Percentiles rank a stretch among this genome's conserved stretches.
These are phyloP conservation scores for Penicillium longicatenatum DNA, from an alignment of 495 filamentous ascomycete species.

Conservation along the genomic window DNA sequence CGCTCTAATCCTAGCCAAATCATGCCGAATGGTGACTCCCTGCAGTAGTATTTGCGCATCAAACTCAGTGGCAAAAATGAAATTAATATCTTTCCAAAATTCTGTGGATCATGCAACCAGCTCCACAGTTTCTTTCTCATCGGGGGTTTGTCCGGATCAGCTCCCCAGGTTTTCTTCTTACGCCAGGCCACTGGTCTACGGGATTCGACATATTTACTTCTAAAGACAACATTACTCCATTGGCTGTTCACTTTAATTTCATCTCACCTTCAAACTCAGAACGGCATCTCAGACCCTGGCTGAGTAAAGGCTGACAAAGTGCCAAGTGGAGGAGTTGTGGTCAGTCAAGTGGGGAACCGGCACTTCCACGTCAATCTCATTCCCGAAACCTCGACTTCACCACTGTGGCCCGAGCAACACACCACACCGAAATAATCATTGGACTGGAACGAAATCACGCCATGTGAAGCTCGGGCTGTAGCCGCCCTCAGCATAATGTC, in stretches of 20 bases:
- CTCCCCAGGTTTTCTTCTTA: constrained; percentile 1
- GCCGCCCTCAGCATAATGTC: constrained; percentile 15
- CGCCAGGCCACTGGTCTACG: too few species aligned
- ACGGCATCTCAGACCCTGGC: constrained; percentile 6
- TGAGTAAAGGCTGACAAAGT: constrained; percentile 33
- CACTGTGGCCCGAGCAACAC: not conserved
- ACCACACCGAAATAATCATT: not conserved
- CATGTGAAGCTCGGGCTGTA: constrained; percentile 5
- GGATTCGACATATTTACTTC: too few species aligned
- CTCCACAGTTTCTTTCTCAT: constrained; percentile 4
- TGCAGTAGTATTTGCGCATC: not conserved
- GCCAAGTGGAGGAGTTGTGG: constrained; percentile 18
- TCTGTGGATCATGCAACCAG: not conserved
- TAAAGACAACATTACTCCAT: not conserved
- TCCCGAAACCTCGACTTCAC: constrained; percentile 20
- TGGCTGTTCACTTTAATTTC: not conserved
- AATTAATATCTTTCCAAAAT: not conserved
- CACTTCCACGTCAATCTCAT: constrained; percentile 20
- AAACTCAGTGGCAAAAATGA: not conserved
- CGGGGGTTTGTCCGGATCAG: constrained; percentile 3
- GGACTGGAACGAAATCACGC: not conserved
- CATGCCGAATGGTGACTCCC: not conserved
- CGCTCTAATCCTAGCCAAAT: not conserved
- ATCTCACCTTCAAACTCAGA: not conserved
- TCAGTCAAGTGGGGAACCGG: constrained; percentile 22